Evolutionary conservation across 2,329 filamentous ascomycete genomes (phyloP).

Genomic region (Fusarium nematophilum): DNA sequence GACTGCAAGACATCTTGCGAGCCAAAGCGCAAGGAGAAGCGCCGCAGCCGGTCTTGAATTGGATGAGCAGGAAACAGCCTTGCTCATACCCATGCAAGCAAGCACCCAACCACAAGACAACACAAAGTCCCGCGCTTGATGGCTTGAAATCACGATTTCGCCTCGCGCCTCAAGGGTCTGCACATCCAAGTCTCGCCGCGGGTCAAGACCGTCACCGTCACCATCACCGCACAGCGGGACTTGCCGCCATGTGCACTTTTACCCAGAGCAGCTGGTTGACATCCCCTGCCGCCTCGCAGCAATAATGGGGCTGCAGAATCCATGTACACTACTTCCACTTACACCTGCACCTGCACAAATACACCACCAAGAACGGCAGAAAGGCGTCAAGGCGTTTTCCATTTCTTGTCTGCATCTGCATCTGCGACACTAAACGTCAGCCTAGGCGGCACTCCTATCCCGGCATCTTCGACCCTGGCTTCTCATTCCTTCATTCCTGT

Average conservation of each 20-base stretch:
- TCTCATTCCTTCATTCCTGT: slow-evolving; percentile 21
- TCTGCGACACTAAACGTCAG: slow-evolving; percentile 1
- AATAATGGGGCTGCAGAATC: slow-evolving; percentile 23
- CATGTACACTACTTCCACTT: slow-evolving; percentile 13
- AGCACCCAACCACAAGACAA: slow-evolving; percentile 24
- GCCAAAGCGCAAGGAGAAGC: slow-evolving; percentile 53
- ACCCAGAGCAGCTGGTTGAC: slow-evolving; percentile 13
- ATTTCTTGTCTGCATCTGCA: neutral
- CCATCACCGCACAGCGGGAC: neutral
- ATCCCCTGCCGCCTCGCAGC: slow-evolving; percentile 4
- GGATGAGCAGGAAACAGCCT: slow-evolving; percentile 18
- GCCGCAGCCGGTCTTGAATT: slow-evolving; percentile 40
- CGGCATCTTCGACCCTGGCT: slow-evolving; percentile 26
- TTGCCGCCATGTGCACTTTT: slow-evolving; percentile 1
- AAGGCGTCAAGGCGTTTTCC: slow-evolving; percentile 20
- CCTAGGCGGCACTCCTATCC: slow-evolving; percentile 4
- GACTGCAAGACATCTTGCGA: slow-evolving; percentile 61
- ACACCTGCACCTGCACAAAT: slow-evolving; percentile 11
- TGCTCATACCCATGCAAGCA: neutral
- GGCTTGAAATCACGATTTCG: slow-evolving; percentile 20
- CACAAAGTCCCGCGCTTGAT: slow-evolving; percentile 14
- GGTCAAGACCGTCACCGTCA: neutral
- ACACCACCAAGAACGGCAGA: slow-evolving; percentile 16
- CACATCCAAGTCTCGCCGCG: neutral
- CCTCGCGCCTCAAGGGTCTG: slow-evolving; percentile 9